These are phyloP conservation scores for Metarhizium humberi DNA, from an alignment of 2,329 filamentous ascomycete species.

Conservation along the genomic window DNA sequence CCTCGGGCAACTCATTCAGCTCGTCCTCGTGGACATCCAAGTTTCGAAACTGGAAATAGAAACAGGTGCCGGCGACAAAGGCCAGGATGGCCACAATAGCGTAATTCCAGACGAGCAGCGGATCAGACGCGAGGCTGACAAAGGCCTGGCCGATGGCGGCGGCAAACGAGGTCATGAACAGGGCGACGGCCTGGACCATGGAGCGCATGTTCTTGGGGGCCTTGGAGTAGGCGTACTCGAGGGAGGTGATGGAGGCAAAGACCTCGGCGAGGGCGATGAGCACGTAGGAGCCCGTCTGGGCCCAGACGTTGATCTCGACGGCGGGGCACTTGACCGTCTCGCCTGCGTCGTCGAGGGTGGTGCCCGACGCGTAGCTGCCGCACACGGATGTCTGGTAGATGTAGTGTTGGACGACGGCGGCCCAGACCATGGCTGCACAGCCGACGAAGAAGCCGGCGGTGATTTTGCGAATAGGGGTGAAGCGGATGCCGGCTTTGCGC, in stretches of 20 bases:
- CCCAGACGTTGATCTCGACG: constrained; percentile 57
- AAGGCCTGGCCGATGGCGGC: constrained; percentile 63
- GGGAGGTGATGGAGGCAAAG: constrained; percentile 48
- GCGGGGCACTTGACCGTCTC: constrained; percentile 50
- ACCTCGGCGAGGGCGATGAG: constrained; percentile 43
- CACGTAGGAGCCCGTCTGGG: constrained; percentile 41
- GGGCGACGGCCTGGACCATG: constrained; percentile 57
- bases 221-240: constrained; percentile 71
- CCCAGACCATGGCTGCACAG: constrained; percentile 50
- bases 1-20: constrained; percentile 46
- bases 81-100: constrained; percentile 54
- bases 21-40: constrained; percentile 57
- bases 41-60: constrained; percentile 55
- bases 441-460: constrained; percentile 59
- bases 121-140: constrained; percentile 51
- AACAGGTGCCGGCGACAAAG: constrained; percentile 50
- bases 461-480: constrained; percentile 71
- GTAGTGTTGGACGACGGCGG: constrained; percentile 47
- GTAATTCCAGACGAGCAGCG: constrained; percentile 66
- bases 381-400: constrained; percentile 57
- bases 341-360: constrained; percentile 33
- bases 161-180: constrained; percentile 63
- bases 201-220: constrained; percentile 74
- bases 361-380: constrained; percentile 39
- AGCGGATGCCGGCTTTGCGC: constrained; percentile 51